Evolutionary conservation across 106 monocot species (phyloP), one percentile per base, ranked within the genome.

Genomic region (Ottelia alismoides): DNA sequence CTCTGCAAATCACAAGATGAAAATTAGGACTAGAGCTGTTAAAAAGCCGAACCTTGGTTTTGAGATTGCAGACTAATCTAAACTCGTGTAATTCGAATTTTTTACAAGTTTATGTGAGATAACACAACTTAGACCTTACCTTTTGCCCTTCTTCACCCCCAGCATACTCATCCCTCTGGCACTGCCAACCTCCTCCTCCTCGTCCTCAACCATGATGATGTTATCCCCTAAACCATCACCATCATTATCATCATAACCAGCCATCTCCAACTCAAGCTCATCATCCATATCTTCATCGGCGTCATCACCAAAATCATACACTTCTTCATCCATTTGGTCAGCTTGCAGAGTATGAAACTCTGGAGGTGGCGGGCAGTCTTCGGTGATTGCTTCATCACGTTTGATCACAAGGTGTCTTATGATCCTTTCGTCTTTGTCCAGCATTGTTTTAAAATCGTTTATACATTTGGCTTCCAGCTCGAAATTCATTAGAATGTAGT

Each of bases 401-500:
- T 86, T 90, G 25, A 83, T 90, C 18, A 90, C 90, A 1, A 98
- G 74, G 68, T 90, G 98, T 1, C 98, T 73, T 26, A 98, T 85
- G 51, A 98, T 75, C 23, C 85, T 68, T 52, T 86, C 82, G 6
- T 98, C 90, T 62, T 73, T 74, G 62, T 98, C 89, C 3, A 98
- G 61, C 79, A 90, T 62, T 51, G 31, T 70, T 63, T 98, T 90
- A 62, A 98, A 90, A 20, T 85, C 90, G 32, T 90, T 75, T 20
- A 83, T 86, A 22, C 53, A 75, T 53, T 70, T 70, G 20, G 98
- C 70, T 40, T 90, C 90, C 0, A 98, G 17, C 85, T 98, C 90
- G 54, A 90, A 98, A 68, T 98, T 98, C 98, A 98, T 98, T 23
- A 98, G 31, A 25, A 98, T 60, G 55, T 98, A 98, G 69, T 85